Evolutionary conservation across 495 filamentous ascomycete genomes (phyloP).

Genomic region (Choiromyces venosus): DNA sequence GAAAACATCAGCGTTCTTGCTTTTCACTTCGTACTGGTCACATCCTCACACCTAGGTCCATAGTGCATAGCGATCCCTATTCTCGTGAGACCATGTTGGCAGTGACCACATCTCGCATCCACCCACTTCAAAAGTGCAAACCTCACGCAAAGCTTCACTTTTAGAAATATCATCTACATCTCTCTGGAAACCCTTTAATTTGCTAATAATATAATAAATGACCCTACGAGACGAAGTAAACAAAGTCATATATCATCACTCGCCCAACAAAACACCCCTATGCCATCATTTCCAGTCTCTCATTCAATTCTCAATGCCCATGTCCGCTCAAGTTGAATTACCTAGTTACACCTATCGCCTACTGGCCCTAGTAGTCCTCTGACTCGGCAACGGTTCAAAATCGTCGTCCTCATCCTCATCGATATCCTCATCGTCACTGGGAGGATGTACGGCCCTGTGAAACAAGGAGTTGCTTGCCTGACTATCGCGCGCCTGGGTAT

Average conservation of each 20-base stretch:
- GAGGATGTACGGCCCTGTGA: slow-evolving; percentile 68
- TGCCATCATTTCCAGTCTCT: neutral
- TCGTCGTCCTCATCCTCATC: slow-evolving; percentile 49
- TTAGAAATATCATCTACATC: neutral
- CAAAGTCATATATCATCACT: neutral
- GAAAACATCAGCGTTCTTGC: no score
- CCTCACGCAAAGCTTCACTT: neutral
- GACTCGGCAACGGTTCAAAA: slow-evolving; percentile 37
- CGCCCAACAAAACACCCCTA: neutral
- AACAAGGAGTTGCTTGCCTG: slow-evolving; percentile 49
- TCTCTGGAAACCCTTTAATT: neutral
- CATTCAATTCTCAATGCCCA: no score
- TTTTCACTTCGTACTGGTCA: no score
- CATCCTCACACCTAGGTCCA: no score
- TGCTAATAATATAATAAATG: neutral
- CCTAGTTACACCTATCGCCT: slow-evolving; percentile 11
- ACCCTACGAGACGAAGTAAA: neutral
- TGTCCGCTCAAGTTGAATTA: neutral
- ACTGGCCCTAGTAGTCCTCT: slow-evolving; percentile 14
- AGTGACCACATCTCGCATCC: neutral
- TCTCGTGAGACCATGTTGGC: neutral
- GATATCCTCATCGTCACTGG: slow-evolving; percentile 74
- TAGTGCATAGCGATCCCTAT: neutral
- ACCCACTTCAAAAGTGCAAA: neutral
- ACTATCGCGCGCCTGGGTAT: slow-evolving; percentile 46